These are phyloP conservation scores for Cenchrus fungigraminus DNA, from an alignment of 176 grass and related monocot species.

Conservation along the genomic window DNA sequence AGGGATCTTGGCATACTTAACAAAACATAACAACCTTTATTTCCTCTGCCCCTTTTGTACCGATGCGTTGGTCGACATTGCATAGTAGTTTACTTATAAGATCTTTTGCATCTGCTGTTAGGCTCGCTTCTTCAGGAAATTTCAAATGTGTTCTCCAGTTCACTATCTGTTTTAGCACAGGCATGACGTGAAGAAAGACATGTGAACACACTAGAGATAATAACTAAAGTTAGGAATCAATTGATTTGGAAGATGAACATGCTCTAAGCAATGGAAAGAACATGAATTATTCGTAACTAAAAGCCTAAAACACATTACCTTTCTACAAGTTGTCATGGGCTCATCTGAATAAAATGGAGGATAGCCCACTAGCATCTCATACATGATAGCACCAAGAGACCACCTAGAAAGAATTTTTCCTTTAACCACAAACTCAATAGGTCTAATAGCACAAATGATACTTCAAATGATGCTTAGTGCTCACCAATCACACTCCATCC, in stretches of 20 bases:
- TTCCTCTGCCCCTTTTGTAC: conserved; percentile 86
- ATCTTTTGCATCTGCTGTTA: conserved; percentile 76
- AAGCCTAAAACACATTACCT: conserved; percentile 58
- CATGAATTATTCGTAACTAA: conserved; percentile 3
- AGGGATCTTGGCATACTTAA: background rate
- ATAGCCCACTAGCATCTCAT: conserved; percentile 98
- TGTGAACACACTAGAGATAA: conserved; percentile 6
- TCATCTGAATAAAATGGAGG: conserved; percentile 98
- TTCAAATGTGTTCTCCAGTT: conserved; percentile 99
- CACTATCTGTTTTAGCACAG: conserved; percentile 69
- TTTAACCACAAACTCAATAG: conserved; percentile 26
- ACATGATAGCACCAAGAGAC: conserved; percentile 99
- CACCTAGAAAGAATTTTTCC: conserved; percentile 64
- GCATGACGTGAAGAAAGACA: conserved; percentile 2
- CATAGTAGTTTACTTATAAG: conserved; percentile 92
- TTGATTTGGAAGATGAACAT: conserved; percentile 9
- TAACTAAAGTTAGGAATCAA: conserved; percentile 5
- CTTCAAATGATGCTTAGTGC: conserved; percentile 38
- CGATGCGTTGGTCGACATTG: conserved; percentile 89
- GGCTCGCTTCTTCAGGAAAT: conserved; percentile 92
- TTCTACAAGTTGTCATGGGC: conserved; percentile 97
- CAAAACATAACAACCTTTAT: conserved; percentile 73
- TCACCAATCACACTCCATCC: conserved; percentile 98
- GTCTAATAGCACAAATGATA: conserved; percentile 24
- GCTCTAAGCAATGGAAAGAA: conserved; percentile 11